Evolutionary conservation across 2,329 filamentous ascomycete species (phyloP).

Genomic region (Tympanopsis confertula): DNA sequence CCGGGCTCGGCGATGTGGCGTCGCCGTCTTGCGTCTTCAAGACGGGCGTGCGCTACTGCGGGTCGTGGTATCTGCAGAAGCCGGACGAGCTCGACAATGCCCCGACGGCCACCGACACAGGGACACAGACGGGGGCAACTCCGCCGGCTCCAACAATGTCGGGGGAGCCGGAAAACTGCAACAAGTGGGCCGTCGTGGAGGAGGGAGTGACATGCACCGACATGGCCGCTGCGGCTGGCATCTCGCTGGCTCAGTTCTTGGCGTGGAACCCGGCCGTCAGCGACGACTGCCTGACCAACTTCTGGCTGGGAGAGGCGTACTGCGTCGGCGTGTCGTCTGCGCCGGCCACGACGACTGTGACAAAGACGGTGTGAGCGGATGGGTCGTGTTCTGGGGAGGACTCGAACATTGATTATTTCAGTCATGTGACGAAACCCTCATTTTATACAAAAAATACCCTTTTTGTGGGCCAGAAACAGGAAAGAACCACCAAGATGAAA

Average conservation of each 20-base stretch:
- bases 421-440: too few species aligned
- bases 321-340: constrained; percentile 12
- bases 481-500: too few species aligned
- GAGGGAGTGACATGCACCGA: not conserved
- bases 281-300: constrained; percentile 12
- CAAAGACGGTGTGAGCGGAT: too few species aligned
- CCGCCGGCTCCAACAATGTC: constrained; percentile 2
- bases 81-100: too few species aligned
- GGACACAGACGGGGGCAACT: not conserved
- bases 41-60: constrained; percentile 2
- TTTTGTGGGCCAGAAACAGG: too few species aligned
- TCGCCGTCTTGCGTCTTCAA: constrained; percentile 1
- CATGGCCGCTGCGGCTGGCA: constrained; percentile 3
- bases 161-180: constrained; percentile 3
- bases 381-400: too few species aligned
- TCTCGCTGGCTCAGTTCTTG: constrained; percentile 13
- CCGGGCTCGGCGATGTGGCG: not conserved
- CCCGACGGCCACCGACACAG: not conserved
- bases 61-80: too few species aligned
- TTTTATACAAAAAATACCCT: too few species aligned
- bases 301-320: constrained; percentile 12
- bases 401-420: too few species aligned
- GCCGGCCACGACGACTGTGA: too few species aligned
- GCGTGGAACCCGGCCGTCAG: constrained; percentile 14
- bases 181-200: constrained; percentile 2